phyloP scores from a whole-genome alignment of 805 yeast species.

The Candida pseudofarinosa region DNA sequence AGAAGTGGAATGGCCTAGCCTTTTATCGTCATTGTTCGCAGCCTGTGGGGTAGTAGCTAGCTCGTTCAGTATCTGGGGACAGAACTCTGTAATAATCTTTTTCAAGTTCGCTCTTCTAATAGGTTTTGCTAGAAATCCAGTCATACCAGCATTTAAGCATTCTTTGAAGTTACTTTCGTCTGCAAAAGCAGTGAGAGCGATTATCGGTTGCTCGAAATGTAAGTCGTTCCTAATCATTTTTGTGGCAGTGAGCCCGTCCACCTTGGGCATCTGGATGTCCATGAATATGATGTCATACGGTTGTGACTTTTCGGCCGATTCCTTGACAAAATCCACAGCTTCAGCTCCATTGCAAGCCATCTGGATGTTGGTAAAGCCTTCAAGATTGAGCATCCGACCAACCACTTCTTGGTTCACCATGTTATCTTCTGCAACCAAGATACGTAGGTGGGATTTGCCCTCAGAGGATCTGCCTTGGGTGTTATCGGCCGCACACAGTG shows the following conservation, averaged over 20 bases:
- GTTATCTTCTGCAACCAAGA: constrained; percentile 92
- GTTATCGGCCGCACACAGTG: constrained; percentile 7
- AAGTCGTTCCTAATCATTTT: constrained; percentile 62
- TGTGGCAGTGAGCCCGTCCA: constrained; percentile 88
- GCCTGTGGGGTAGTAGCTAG: constrained; percentile 33
- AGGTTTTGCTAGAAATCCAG: constrained; percentile 87
- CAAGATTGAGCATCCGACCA: constrained; percentile 78
- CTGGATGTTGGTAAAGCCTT: constrained; percentile 67
- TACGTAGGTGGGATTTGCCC: constrained; percentile 34
- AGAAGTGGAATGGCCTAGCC: no score
- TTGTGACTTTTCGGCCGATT: constrained; percentile 36
- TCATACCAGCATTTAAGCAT: constrained; percentile 88
- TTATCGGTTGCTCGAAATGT: constrained; percentile 67
- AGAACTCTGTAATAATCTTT: constrained; percentile 49
- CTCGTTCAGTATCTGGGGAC: constrained; percentile 31
- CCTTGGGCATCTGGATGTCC: constrained; percentile 97
- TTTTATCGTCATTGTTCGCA: no score
- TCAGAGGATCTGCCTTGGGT: constrained; percentile 11
- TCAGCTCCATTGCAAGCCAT: constrained; percentile 90
- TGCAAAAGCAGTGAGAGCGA: constrained; percentile 93
- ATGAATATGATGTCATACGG: constrained; percentile 75
- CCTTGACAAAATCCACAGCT: constrained; percentile 66
- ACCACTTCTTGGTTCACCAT: constrained; percentile 92
- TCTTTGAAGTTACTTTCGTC: constrained; percentile 85
- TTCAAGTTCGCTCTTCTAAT: constrained; percentile 66